Evolutionary conservation across 805 yeast genomes (phyloP).

Genomic region (Zygosaccharomyces rouxii): DNA sequence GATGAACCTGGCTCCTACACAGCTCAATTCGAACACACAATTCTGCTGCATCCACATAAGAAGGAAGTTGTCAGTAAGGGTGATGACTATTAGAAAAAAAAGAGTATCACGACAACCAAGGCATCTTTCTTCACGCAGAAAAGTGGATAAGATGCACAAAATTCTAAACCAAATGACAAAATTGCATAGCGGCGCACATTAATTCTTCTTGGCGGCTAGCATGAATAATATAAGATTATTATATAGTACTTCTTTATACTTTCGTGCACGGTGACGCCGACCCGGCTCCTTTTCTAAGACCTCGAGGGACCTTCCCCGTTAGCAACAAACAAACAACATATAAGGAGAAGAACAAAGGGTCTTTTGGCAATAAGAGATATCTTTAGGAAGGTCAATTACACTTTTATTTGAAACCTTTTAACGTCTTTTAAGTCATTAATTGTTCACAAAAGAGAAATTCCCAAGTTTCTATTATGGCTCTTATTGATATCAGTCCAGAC

Average conservation of each 20-base stretch:
- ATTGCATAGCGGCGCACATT: background rate
- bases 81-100: constrained; percentile 62
- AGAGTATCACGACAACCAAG: background rate
- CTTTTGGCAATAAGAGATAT: background rate
- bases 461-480: constrained; percentile 17
- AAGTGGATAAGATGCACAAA: background rate
- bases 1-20: constrained; percentile 85
- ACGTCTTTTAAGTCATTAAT: background rate
- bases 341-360: constrained; percentile 4
- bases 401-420: background rate
- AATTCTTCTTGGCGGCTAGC: background rate
- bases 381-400: background rate
- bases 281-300: constrained; percentile 2
- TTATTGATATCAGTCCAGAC: constrained; percentile 69
- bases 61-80: constrained; percentile 96
- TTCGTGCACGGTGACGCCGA: background rate
- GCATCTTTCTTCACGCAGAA: background rate
- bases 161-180: background rate
- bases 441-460: background rate
- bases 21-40: constrained; percentile 95
- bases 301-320: constrained; percentile 3
- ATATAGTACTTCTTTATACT: background rate
- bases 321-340: constrained; percentile 4
- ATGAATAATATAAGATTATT: background rate
- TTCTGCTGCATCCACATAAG: constrained; percentile 80